Conservation (phyloP, 1,139 yeast genomes). For the Taphrina pruni region DNA sequence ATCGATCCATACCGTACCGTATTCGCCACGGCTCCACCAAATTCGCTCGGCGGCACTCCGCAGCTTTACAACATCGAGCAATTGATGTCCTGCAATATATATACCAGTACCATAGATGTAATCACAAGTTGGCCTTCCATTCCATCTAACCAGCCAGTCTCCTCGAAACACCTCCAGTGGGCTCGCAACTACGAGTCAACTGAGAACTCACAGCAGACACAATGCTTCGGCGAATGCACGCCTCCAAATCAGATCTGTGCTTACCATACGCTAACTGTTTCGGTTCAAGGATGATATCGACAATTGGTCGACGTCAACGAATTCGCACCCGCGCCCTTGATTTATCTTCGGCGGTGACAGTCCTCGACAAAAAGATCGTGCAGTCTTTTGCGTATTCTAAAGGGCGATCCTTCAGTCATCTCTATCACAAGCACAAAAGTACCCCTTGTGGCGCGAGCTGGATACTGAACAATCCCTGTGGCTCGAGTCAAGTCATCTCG, state of each 20-base stretch:
- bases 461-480: background rate
- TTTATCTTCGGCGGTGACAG: background rate
- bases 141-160: too few relatives aligned
- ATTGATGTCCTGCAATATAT: too few relatives aligned
- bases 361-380: slow-evolving; percentile 1
- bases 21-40: too few relatives aligned
- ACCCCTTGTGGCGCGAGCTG: background rate
- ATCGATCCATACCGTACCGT: too few relatives aligned
- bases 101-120: too few relatives aligned
- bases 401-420: slow-evolving; percentile 22
- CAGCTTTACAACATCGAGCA: too few relatives aligned
- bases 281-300: background rate
- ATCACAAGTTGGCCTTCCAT: too few relatives aligned
- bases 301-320: slow-evolving; percentile 8
- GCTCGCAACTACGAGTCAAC: too few relatives aligned
- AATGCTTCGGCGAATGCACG: background rate
- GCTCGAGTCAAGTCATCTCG: background rate
- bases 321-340: background rate
- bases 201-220: too few relatives aligned
- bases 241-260: background rate
- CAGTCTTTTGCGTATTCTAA: background rate
- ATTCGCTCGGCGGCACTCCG: too few relatives aligned
- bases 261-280: background rate
- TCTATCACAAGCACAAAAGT: slow-evolving; percentile 9
- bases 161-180: too few relatives aligned